These are phyloP conservation scores for Albophoma yamanashiensis DNA, from an alignment of 2,329 filamentous ascomycete species.

Conservation along the genomic window DNA sequence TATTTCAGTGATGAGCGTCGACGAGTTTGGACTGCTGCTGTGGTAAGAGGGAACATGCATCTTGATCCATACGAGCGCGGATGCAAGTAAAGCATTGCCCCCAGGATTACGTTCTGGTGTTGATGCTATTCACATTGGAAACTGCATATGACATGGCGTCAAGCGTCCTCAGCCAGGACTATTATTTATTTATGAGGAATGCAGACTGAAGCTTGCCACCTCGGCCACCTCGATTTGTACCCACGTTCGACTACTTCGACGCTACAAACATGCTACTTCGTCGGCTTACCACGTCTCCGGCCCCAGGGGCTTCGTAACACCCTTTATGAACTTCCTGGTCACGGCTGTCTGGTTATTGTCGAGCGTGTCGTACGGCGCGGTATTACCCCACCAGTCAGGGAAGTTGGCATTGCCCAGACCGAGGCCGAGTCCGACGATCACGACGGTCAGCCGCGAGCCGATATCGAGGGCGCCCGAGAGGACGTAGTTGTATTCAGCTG, in stretches of 20 bases:
- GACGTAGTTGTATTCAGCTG: conserved; percentile 41
- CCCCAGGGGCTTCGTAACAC: neutral
- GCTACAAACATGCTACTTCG: neutral
- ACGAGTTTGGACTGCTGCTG: neutral
- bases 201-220: neutral
- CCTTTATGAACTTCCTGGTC: neutral
- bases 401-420: conserved; percentile 1
- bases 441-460: conserved; percentile 42
- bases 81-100: neutral
- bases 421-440: conserved; percentile 36
- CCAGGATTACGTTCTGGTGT: neutral
- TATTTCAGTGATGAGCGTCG: conserved; percentile 15
- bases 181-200: neutral
- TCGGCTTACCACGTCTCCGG: neutral
- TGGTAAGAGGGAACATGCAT: neutral
- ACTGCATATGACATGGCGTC: no score
- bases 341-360: neutral
- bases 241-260: neutral
- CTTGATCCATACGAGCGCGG: neutral
- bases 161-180: neutral
- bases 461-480: conserved; percentile 45
- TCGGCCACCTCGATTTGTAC: neutral
- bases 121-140: no score
- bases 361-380: neutral
- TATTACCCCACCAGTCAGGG: neutral